phyloP scores from a whole-genome alignment of 257 asterid species.

The Solanum dulcamara region DNA sequence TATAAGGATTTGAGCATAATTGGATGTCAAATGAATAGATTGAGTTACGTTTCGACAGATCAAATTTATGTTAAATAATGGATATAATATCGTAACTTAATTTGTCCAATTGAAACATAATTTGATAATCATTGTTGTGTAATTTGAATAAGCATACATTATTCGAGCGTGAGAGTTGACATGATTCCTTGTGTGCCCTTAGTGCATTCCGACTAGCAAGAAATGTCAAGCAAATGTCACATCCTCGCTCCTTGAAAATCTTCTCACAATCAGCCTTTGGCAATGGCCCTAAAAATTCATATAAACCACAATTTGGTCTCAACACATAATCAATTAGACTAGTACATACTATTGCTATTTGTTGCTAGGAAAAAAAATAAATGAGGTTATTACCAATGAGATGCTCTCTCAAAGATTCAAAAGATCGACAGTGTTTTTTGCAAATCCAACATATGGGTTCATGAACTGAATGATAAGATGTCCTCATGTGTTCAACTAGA shows the following conservation, averaged over 20 bases:
- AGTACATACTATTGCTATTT: neutral
- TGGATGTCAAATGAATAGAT: neutral
- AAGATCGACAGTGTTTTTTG: conserved; percentile 70
- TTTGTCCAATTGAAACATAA: no score
- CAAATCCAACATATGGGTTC: conserved; percentile 74
- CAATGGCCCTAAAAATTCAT: conserved; percentile 48
- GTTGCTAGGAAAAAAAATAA: neutral
- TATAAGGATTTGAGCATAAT: neutral
- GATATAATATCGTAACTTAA: no score
- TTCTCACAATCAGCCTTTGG: conserved; percentile 92
- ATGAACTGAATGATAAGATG: conserved; percentile 70
- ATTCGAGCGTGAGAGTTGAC: conserved; percentile 57
- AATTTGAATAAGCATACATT: neutral
- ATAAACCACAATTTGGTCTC: neutral
- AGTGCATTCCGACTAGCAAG: conserved; percentile 40
- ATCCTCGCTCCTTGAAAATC: conserved; percentile 76
- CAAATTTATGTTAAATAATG: no score
- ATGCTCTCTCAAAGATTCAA: conserved; percentile 86
- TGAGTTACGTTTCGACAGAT: neutral
- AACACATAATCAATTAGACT: neutral
- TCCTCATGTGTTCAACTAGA: conserved; percentile 85
- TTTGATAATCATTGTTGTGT: neutral
- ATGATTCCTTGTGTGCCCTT: conserved; percentile 44
- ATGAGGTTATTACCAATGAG: conserved; percentile 55
- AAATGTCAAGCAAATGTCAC: conserved; percentile 57